Evolutionary conservation across 345 rosid genomes (phyloP), one percentile per base, ranked within the genome.

Genomic region (Toxicodendron radicans): DNA sequence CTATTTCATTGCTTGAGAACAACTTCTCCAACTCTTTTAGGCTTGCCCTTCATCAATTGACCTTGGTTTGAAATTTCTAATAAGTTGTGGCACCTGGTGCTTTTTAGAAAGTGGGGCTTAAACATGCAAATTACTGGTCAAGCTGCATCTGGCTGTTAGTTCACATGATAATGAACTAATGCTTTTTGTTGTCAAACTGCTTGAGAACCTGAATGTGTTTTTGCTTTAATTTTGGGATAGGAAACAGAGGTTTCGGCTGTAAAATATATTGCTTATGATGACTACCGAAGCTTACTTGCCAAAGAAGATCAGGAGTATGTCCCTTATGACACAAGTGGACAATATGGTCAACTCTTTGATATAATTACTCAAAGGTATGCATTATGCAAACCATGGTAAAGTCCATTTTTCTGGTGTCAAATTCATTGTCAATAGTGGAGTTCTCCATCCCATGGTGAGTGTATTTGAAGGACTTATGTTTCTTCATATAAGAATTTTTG

Each of bases 241-340:
- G 87, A 84, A 82, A 79, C 88, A 52, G 97, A 95, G 84, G 99
- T 95, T 74, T 89, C 99, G 75, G 94, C 89, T 73, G 95, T 95
- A 30, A 92, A 92, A 75, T 92, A 92, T 83, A 67, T 92, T 62
- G 79, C 83, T 61, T 83, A 74, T 66, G 86, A 78, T 71, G 93
- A 95, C 56, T 95, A 95, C 60, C 83, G 75, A 83, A 83, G 76
- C 73, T 62, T 82, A 16, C 91, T 92, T 75, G 88, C 87, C 52
- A 84, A 83, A 80, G 88, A 88, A 75, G 89, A 92, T 83, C 94
- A 97, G 65, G 87, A 76, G 16, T 95, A 86, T 74, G 95, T 87
- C 71, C 97, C 97, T 27, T 89, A 85, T 83, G 95, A 95, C 72
- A 78, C 87, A 24, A 78, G 83, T 81, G 95, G 87, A 64, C 83